Base-by-base conservation (phyloP, 2,329 filamentous ascomycete genomes). In the Onygenales sp. region DNA sequence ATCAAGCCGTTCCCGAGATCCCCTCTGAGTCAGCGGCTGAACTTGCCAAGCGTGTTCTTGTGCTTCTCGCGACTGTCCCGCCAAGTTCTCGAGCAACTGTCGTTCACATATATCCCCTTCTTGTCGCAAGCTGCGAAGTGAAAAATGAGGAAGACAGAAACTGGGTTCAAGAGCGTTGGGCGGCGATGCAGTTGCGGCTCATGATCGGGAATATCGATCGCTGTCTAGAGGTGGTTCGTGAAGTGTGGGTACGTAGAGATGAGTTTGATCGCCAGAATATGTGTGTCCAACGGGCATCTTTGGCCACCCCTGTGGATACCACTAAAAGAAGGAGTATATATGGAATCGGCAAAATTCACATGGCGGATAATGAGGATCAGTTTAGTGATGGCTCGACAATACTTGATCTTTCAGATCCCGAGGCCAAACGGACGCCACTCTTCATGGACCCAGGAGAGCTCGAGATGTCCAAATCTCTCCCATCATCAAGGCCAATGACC, bases 151-250 rank as follows among this genome's bases (percentile, higher is more conserved):
- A 85, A 58, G 81, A 86, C 59, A 72, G 84, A 10, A 70, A 78
- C 33, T 87, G 83, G 82, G 80, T 87, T 2, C 70, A 77, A 43
- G 74, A 79, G 27, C 75, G 84, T 36, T 88, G 84, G 84, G 67
- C 70, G 4, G 70, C 76, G 2, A 84, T 87, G 73, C 75, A 76
- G 50, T 69, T 71, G 17, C 75, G 84, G 32, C 78, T 87, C 70
- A 81, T 81, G 66, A 81, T 87, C 44, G 84, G 84, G 13, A 83
- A 85, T 47, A 77, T 87, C 45, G 83, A 86, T 61, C 79, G 82
- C 31, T 85, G 82, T 56, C 71, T 80, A 57, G 78, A 84, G 44
- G 81, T 87, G 6, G 77, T 83, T 21, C 77, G 78, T 54, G 84
- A 86, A 63, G 83, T 87, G 0, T 87, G 85, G 84, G 66, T 67